Conservation (phyloP, 352 stramenopile genomes). For the Pythium oligandrum region DNA sequence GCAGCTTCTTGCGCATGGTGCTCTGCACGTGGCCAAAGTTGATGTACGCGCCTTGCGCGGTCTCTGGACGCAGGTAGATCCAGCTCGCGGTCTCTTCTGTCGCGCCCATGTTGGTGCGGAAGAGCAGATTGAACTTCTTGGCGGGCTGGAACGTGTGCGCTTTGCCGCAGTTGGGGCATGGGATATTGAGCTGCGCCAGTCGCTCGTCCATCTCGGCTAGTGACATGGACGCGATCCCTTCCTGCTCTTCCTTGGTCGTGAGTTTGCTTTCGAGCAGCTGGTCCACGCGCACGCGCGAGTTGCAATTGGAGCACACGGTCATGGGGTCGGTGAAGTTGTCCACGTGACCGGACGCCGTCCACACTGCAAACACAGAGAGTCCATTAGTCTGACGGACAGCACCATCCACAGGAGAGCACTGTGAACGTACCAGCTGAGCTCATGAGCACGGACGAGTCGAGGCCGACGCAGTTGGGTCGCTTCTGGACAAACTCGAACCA, state of each 20-base stretch:
- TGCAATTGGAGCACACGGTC: slow-evolving; percentile 94
- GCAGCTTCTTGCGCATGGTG: slow-evolving; percentile 89
- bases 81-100: slow-evolving; percentile 81
- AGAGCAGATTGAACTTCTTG: slow-evolving; percentile 98
- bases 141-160: slow-evolving; percentile 61
- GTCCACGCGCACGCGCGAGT: slow-evolving; percentile 78
- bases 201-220: slow-evolving; percentile 58
- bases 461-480: slow-evolving; percentile 91
- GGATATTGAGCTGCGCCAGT: slow-evolving; percentile 36
- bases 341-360: slow-evolving; percentile 94
- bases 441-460: slow-evolving; percentile 96
- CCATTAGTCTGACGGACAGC: background rate
- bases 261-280: slow-evolving; percentile 60
- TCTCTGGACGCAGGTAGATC: slow-evolving; percentile 97
- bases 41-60: slow-evolving; percentile 97
- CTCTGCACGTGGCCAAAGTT: slow-evolving; percentile 96
- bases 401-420: background rate
- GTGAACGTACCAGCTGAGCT: slow-evolving; percentile 63
- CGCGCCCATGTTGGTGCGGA: slow-evolving; percentile 95
- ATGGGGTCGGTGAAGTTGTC: slow-evolving; percentile 98
- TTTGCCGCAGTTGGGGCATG: slow-evolving; percentile 53
- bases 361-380: slow-evolving; percentile 51
- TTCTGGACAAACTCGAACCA: slow-evolving; percentile 95
- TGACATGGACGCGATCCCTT: slow-evolving; percentile 44
- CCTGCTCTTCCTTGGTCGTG: slow-evolving; percentile 34